phyloP scores from a whole-genome alignment of 371 early-diverging fungal genomes.

The Mucor circinelloides region DNA sequence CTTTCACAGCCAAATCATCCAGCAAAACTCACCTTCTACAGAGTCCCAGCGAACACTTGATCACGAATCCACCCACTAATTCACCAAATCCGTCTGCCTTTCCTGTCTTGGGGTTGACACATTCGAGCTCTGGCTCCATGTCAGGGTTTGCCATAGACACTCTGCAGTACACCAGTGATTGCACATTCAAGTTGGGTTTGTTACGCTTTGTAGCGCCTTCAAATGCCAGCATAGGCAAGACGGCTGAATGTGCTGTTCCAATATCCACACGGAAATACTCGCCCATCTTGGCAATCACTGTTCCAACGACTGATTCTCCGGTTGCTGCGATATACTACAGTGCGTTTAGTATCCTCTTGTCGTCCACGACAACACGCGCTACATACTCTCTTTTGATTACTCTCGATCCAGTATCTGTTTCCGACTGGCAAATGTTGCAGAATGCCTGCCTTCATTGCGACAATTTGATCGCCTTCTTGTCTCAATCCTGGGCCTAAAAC shows the following conservation, averaged over 20 bases:
- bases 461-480: conserved; percentile 64
- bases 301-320: conserved; percentile 89
- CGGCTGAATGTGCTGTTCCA: conserved; percentile 87
- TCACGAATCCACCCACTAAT: conserved; percentile 70
- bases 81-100: conserved; percentile 84
- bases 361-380: background rate
- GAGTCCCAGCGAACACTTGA: conserved; percentile 78
- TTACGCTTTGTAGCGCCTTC: conserved; percentile 95
- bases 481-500: conserved; percentile 83
- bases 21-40: conserved; percentile 76
- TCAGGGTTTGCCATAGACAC: conserved; percentile 88
- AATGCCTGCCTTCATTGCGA: conserved; percentile 78
- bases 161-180: conserved; percentile 83
- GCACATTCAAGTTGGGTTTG: conserved; percentile 75
- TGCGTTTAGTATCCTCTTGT: background rate
- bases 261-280: conserved; percentile 92
- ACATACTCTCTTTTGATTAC: conserved; percentile 76
- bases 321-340: conserved; percentile 83
- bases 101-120: conserved; percentile 75
- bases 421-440: conserved; percentile 55
- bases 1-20: too few relatives aligned
- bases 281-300: conserved; percentile 64
- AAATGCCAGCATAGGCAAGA: conserved; percentile 81
- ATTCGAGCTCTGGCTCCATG: conserved; percentile 96
- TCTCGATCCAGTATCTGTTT: conserved; percentile 81